Base-by-base conservation (phyloP, 164 flowering plant species). In the Chimonanthus praecox region DNA sequence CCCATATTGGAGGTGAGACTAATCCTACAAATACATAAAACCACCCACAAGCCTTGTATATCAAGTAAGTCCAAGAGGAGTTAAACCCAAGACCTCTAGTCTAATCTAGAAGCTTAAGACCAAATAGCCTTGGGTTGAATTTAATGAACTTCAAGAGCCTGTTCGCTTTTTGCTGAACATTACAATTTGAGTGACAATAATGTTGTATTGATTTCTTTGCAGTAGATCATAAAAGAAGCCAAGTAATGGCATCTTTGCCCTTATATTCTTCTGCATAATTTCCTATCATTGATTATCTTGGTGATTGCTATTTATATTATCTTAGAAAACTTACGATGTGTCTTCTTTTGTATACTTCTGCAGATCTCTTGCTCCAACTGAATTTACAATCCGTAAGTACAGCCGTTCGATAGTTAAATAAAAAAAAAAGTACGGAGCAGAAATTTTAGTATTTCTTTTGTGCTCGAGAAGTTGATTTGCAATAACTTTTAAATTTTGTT, bases 311-410 rank as follows among this genome's bases (percentile, higher is more conserved):
- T 10, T 68, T 68, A 9, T 47, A 47, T 63, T 18, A 63, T 63
- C 18, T 68, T 16, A n/a, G 33, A 48, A 49, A 47, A 72, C 46
- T 63, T 49, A 18, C 43, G 4, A 6, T 47, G 47, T 18, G 4
- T n/a, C 58, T 9, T 66, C 9, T 54, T 67, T 15, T 45, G 8
- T 43, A 45, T 67, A 5, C 9, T 43, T 73, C 51, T 73, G 71
- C 71, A 73, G 75, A n/a, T 67, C 54, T 51, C 64, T 67, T 65
- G 13, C 54, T 45, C 48, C 47, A 54, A 66, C 71, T 44, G 75
- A 73, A 20, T 73, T 73, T 67, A 67, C 75, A 13, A 73, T 73
- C 62, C 75, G 75, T 73, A 54, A 73, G 75, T 73, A 11, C 18
- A 51, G 15, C 2, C 10, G 13, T 1, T 10, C 67, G 45, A 33